Conservation (phyloP, 1,284 basidiomycete genomes). For the Austroboletus niveus region DNA sequence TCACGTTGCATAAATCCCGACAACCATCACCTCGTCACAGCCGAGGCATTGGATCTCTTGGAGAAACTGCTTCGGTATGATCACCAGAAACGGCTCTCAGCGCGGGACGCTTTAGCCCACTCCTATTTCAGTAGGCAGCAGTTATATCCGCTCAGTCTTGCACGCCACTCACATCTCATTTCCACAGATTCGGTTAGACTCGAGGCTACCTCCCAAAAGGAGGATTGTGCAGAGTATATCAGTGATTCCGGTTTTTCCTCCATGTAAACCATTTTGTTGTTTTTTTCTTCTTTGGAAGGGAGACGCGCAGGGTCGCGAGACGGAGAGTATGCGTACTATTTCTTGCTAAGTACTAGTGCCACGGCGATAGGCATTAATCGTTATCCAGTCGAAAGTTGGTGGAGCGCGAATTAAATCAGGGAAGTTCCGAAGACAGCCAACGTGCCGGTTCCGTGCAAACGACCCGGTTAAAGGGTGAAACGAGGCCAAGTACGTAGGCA, state of each 20-base stretch:
- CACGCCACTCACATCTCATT: slow-evolving; percentile 21
- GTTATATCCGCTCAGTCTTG: slow-evolving; percentile 17
- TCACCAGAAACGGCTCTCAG: slow-evolving; percentile 82
- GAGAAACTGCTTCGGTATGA: slow-evolving; percentile 85
- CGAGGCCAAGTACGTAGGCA: slow-evolving; percentile 30
- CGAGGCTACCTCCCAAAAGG: slow-evolving; percentile 48
- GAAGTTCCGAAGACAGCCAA: slow-evolving; percentile 18
- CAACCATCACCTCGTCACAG: slow-evolving; percentile 71
- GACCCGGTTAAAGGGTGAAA: slow-evolving; percentile 16
- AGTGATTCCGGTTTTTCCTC: slow-evolving; percentile 62
- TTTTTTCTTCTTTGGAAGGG: not conserved
- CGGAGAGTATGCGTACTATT: slow-evolving; percentile 5
- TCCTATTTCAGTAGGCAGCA: slow-evolving; percentile 70
- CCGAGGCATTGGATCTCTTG: slow-evolving; percentile 77
- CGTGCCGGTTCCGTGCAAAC: slow-evolving; percentile 27
- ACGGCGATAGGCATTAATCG: slow-evolving; percentile 10
- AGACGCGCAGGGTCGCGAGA: slow-evolving; percentile 1
- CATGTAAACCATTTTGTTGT: slow-evolving; percentile 33
- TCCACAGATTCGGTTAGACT: slow-evolving; percentile 50
- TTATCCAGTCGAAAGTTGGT: slow-evolving; percentile 9
- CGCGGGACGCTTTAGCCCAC: slow-evolving; percentile 73
- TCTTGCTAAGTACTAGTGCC: slow-evolving; percentile 11
- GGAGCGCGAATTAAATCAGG: slow-evolving; percentile 13
- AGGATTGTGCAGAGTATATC: slow-evolving; percentile 50
- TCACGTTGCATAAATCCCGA: slow-evolving; percentile 66